Percentiles rank a stretch among this genome's conserved stretches.
Evolutionary conservation across 495 filamentous ascomycete genomes (phyloP).

Genomic region (Trichoderma reesei): DNA sequence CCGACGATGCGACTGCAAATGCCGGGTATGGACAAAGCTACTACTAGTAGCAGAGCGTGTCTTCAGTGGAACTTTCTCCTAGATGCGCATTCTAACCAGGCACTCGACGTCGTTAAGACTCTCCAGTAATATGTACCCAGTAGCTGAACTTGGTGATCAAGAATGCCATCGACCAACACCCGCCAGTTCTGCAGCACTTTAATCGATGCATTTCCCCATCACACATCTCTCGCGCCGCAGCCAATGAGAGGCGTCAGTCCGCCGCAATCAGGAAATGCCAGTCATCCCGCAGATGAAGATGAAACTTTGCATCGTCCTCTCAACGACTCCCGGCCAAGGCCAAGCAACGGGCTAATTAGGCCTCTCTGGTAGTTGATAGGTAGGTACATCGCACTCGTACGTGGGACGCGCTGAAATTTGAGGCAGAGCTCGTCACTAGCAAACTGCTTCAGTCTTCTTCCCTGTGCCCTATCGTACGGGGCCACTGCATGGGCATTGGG

Average conservation of each 20-base stretch:
- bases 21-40: no score
- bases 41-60: no score
- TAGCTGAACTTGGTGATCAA: no score
- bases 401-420: background rate
- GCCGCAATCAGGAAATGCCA: background rate
- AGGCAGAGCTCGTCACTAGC: background rate
- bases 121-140: no score
- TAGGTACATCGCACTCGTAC: no score
- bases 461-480: background rate
- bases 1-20: no score
- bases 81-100: no score
- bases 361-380: no score
- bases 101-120: no score
- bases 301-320: background rate
- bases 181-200: background rate
- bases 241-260: background rate
- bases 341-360: no score
- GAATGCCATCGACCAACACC: background rate
- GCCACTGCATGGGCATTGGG: background rate
- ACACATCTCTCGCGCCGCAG: background rate
- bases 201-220: background rate
- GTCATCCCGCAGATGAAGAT: background rate
- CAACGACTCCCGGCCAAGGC: background rate
- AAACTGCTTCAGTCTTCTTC: background rate
- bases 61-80: no score